Conservation (phyloP, 2,329 filamentous ascomycete genomes). For the Bipolaris sorokiniana region DNA sequence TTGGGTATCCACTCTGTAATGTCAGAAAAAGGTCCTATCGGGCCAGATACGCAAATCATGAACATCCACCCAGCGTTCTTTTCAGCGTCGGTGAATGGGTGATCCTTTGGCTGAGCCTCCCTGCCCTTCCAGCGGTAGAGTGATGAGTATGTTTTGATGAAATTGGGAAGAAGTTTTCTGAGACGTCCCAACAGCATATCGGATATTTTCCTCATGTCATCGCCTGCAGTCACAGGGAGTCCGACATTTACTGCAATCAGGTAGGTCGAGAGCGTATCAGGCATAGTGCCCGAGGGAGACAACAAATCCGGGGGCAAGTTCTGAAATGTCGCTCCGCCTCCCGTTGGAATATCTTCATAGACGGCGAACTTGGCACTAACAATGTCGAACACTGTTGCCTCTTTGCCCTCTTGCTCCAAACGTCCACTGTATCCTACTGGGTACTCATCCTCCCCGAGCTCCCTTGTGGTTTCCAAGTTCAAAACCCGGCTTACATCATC, state of each 20-base stretch:
- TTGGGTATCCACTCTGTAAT: too few species aligned
- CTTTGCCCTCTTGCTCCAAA: neutral
- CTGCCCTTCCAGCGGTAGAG: constrained; percentile 17
- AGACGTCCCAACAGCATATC: too few species aligned
- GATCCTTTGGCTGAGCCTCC: constrained; percentile 23
- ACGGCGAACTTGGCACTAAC: constrained; percentile 5
- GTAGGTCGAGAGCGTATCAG: neutral
- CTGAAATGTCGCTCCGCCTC: neutral
- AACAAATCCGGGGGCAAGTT: neutral
- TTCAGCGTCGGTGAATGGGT: constrained; percentile 18
- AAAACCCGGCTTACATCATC: constrained; percentile 1
- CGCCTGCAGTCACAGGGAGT: neutral
- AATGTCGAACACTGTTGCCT: constrained; percentile 5
- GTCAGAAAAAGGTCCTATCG: too few species aligned
- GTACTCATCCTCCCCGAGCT: neutral
- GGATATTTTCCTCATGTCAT: neutral
- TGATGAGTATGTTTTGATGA: neutral
- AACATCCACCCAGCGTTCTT: constrained; percentile 19
- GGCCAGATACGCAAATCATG: too few species aligned
- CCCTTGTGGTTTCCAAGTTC: constrained; percentile 3
- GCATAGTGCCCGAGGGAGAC: neutral
- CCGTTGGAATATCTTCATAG: neutral
- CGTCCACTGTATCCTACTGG: neutral
- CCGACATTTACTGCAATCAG: neutral
- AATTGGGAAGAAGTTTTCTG: neutral